These are phyloP conservation scores for Calonectria pseudoturangicola DNA, from an alignment of 2,329 filamentous ascomycete genomes.

Conservation along the genomic window DNA sequence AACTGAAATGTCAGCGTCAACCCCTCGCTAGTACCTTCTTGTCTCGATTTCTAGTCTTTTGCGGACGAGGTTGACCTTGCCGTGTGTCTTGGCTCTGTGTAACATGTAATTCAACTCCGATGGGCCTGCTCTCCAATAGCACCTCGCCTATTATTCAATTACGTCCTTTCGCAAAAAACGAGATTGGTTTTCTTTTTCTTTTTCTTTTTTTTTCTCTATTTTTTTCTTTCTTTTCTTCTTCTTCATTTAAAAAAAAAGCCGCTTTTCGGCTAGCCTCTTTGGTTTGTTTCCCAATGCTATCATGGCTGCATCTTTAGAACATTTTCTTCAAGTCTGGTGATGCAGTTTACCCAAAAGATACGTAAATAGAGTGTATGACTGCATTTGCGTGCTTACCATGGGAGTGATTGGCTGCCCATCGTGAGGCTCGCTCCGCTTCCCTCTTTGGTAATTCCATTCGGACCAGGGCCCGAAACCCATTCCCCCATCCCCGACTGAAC, in stretches of 20 bases:
- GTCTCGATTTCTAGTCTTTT: background rate
- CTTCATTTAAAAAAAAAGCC: background rate
- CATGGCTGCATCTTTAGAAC: background rate
- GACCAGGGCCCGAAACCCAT: constrained; percentile 14
- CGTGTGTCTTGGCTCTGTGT: background rate
- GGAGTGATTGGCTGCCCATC: background rate
- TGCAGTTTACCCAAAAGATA: constrained; percentile 11
- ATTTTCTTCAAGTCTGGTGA: constrained; percentile 14
- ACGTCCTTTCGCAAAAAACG: background rate
- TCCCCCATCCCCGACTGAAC: background rate
- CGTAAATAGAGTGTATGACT: constrained; percentile 24
- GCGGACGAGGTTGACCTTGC: constrained; percentile 9
- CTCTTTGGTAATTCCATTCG: constrained; percentile 18
- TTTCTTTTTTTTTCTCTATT: background rate
- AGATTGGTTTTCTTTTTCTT: background rate
- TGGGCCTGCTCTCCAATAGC: background rate
- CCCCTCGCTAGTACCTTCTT: background rate
- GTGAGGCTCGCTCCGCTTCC: constrained; percentile 20
- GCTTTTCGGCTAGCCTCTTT: background rate
- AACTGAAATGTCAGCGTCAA: background rate
- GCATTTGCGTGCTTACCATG: constrained; percentile 8
- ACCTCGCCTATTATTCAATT: constrained; percentile 23
- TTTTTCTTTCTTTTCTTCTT: background rate
- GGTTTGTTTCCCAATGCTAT: constrained; percentile 3
- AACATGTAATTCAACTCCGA: constrained; percentile 6